A percentile compares a stretch with the other conserved stretches of the same genome.
These are phyloP conservation scores for Dactylella cylindrospora DNA, from an alignment of 2,329 filamentous ascomycete genomes.

Conservation along the genomic window DNA sequence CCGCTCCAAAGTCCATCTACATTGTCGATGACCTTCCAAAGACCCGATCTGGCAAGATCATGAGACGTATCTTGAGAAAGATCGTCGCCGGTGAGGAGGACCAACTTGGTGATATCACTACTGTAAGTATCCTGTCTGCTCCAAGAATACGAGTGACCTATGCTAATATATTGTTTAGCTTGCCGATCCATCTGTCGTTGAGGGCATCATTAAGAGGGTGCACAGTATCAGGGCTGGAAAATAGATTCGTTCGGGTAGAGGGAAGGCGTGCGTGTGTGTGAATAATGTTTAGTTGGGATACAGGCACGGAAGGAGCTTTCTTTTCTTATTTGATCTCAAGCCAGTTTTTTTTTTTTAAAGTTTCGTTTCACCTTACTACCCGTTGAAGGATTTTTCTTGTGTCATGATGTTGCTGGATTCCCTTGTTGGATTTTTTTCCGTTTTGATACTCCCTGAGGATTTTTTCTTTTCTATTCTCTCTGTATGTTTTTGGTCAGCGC, in stretches of 20 bases:
- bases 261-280: neutral
- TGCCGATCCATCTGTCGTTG: slow-evolving; percentile 84
- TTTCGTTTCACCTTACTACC: too few relatives aligned
- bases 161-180: slow-evolving; percentile 58
- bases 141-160: slow-evolving; percentile 28
- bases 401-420: too few relatives aligned
- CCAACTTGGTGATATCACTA: slow-evolving; percentile 88
- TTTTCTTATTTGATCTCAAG: too few relatives aligned
- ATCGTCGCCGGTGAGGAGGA: slow-evolving; percentile 96
- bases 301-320: too few relatives aligned
- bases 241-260: slow-evolving; percentile 1
- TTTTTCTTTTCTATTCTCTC: too few relatives aligned
- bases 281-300: slow-evolving; percentile 32
- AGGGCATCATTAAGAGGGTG: slow-evolving; percentile 82
- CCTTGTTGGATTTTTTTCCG: too few relatives aligned
- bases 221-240: slow-evolving; percentile 22
- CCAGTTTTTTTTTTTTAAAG: too few relatives aligned
- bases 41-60: slow-evolving; percentile 97
- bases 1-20: slow-evolving; percentile 89
- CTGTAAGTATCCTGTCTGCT: slow-evolving; percentile 62
- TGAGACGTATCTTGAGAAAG: slow-evolving; percentile 95
- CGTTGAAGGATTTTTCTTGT: too few relatives aligned
- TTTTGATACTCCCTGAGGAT: too few relatives aligned
- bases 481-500: too few relatives aligned
- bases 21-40: slow-evolving; percentile 93